phyloP scores from a whole-genome alignment of 1,284 basidiomycete species.

The Xanthoconium separans region DNA sequence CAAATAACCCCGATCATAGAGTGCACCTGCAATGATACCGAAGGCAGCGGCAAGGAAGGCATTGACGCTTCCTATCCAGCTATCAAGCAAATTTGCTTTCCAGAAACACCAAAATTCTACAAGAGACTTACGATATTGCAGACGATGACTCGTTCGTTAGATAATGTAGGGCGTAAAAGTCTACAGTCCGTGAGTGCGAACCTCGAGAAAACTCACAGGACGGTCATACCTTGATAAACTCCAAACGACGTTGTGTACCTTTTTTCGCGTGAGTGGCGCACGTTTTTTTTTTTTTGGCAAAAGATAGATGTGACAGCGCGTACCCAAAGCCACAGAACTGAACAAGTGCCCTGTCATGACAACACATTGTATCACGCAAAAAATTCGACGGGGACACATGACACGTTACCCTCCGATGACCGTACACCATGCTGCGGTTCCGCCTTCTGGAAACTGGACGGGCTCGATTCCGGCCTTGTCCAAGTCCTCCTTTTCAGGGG shows the following conservation, averaged over 20 bases:
- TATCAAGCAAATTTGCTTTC: conserved; percentile 7
- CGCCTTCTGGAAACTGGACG: conserved; percentile 30
- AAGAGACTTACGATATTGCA: conserved; percentile 29
- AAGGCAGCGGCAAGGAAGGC: conserved; percentile 11
- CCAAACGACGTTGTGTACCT: conserved; percentile 30
- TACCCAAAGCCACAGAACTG: conserved; percentile 31
- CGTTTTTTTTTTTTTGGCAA: not conserved
- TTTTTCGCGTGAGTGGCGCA: not conserved
- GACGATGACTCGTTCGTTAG: conserved; percentile 31
- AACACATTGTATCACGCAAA: not conserved
- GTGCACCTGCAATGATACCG: conserved; percentile 18
- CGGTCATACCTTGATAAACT: conserved; percentile 31
- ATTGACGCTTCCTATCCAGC: conserved; percentile 34
- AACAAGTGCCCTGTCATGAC: conserved; percentile 18
- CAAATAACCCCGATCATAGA: conserved; percentile 34
- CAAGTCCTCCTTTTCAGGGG: not conserved
- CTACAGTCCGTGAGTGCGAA: conserved; percentile 9
- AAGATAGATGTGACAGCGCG: not conserved
- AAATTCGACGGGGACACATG: not conserved
- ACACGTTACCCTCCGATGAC: conserved; percentile 26
- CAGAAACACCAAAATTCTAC: not conserved
- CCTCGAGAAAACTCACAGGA: not conserved
- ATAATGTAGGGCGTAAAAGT: conserved; percentile 31
- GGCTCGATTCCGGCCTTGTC: not conserved
- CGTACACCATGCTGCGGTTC: conserved; percentile 24